These are phyloP conservation scores for Arthrobotrys megalospora DNA, from an alignment of 2,329 filamentous ascomycete genomes.

Conservation along the genomic window DNA sequence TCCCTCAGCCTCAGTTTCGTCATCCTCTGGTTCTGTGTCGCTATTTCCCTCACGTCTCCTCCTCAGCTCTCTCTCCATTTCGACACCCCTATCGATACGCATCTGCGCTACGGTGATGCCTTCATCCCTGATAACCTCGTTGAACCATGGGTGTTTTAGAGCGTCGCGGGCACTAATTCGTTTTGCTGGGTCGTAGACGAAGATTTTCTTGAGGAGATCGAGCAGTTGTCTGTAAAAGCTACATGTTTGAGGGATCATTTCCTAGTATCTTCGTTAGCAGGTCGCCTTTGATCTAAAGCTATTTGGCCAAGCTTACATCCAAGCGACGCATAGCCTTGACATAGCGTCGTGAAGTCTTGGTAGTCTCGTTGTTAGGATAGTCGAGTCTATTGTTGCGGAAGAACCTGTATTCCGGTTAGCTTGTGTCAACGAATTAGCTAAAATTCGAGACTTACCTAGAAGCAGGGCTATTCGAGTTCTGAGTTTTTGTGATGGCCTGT, in stretches of 20 bases:
- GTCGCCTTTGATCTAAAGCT: too few species aligned
- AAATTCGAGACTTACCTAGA: conserved; percentile 73
- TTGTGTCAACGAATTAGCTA: not conserved
- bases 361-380: conserved; percentile 77
- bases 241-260: conserved; percentile 75
- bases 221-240: conserved; percentile 76
- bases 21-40: conserved; percentile 57
- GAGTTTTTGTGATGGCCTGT: conserved; percentile 73
- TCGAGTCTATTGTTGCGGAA: conserved; percentile 78
- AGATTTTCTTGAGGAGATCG: conserved; percentile 77
- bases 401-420: conserved; percentile 70
- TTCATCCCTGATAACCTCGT: conserved; percentile 76
- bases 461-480: conserved; percentile 75
- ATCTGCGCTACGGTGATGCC: conserved; percentile 79
- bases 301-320: conserved; percentile 69
- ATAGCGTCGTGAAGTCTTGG: conserved; percentile 76
- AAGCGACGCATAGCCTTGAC: conserved; percentile 81
- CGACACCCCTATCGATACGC: conserved; percentile 70
- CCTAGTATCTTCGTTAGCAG: conserved; percentile 68
- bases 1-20: conserved; percentile 54
- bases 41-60: conserved; percentile 58
- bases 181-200: conserved; percentile 77
- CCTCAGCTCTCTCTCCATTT: conserved; percentile 56
- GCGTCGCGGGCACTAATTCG: conserved; percentile 79
- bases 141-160: conserved; percentile 78